Base-by-base conservation (phyloP, 2,329 filamentous ascomycete species). In the Claviceps fusiformis region DNA sequence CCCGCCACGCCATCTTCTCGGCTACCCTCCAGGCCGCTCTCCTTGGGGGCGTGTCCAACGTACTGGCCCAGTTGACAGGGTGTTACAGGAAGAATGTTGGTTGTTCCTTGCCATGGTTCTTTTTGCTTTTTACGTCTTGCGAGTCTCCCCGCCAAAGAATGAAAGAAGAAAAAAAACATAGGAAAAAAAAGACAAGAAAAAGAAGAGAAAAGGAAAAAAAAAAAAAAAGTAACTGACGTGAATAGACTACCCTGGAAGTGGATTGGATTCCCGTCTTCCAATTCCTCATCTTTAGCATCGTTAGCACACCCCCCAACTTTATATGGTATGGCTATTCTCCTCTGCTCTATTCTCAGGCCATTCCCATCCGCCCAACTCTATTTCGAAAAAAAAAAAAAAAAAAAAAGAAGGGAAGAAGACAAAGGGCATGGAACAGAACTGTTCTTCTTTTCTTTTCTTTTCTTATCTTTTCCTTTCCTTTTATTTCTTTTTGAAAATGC, bases 221-320 rank as follows among this genome's bases (percentile, higher is more conserved):
- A 29, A 39, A 15, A 15, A 15, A 39, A 39, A 3, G n/a, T 19
- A 19, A 19, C 19, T 19, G 19, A 19, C 19, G 19, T 19, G 19
- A 19, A 19, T 17, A 57, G 56, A 47, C 39, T 13, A 15, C 56
- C 3, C 17, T 48, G 5, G 45, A 55, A 39, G 73, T 95, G 62
- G 80, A 90, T 69, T 77, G 78, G 70, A 70, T 78, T 5, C 81
- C 86, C 4, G 75, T 95, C 47, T 71, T 90, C 61, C 87, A 90
- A 66, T 95, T 95, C 69, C 71, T 87, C 53, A 64, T 89, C 54
- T 95, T 85, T 73, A 80, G 84, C 60, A 65, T 87, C 39, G 65
- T 95, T 57, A 85, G 78, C 68, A 86, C 84, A 45, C 89, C 90
- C 3, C 87, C 87, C 48, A 96, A 96, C 70, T 88, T 89, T 65